Conservation (phyloP, 2,329 filamentous ascomycete species). For the Talaromyces rugulosus region DNA sequence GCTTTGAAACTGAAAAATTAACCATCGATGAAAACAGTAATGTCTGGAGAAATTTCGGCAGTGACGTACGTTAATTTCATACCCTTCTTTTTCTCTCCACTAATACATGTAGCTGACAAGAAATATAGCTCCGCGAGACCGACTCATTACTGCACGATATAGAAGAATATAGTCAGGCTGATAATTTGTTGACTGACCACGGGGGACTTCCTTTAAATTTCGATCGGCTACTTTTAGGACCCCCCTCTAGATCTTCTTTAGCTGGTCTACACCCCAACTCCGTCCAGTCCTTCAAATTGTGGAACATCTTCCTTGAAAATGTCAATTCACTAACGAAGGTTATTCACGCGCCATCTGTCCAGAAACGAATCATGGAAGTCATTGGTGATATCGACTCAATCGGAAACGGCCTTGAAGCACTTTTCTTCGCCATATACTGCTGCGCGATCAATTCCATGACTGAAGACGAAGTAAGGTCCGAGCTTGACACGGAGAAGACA, state of each 20-base stretch:
- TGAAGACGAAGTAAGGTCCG: background rate
- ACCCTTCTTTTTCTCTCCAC: no score
- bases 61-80: background rate
- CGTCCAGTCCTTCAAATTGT: conserved; percentile 49
- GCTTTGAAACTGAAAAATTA: background rate
- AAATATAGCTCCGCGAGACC: no score
- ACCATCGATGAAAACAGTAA: background rate
- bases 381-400: conserved; percentile 53
- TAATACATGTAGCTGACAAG: no score
- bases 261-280: conserved; percentile 56
- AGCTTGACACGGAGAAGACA: background rate
- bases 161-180: no score
- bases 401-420: conserved; percentile 55
- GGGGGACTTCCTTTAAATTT: no score
- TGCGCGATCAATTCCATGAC: conserved; percentile 37
- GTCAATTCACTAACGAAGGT: conserved; percentile 66
- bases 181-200: no score
- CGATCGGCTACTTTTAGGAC: no score
- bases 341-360: conserved; percentile 61
- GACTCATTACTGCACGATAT: no score
- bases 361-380: conserved; percentile 61
- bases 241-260: no score
- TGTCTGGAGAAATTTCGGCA: conserved; percentile 7
- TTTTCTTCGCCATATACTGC: conserved; percentile 68
- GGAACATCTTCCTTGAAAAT: conserved; percentile 68